Evolutionary conservation across 2,329 filamentous ascomycete species (phyloP).

Genomic region (Sporothrix sp.): DNA sequence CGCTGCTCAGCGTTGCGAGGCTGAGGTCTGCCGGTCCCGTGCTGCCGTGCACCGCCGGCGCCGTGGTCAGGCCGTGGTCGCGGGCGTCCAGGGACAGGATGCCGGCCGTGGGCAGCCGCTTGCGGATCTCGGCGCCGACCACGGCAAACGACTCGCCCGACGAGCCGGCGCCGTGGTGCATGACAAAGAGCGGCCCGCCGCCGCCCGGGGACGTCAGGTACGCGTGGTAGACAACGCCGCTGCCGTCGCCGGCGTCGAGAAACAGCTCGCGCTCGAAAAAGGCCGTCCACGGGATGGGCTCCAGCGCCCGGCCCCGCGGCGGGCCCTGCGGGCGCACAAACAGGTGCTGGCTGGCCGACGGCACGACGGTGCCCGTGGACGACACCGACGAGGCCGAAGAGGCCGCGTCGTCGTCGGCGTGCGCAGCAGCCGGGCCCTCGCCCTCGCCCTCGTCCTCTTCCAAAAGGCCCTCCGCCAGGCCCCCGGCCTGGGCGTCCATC

Average conservation of each 20-base stretch:
- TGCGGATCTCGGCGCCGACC: slow-evolving; percentile 66
- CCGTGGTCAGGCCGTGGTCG: slow-evolving; percentile 64
- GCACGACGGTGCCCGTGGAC: slow-evolving; percentile 84
- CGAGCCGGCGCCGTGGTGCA: slow-evolving; percentile 90
- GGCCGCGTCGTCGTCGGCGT: slow-evolving; percentile 52
- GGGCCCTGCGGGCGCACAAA: slow-evolving; percentile 58
- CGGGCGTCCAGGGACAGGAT: slow-evolving; percentile 79
- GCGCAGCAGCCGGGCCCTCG: slow-evolving; percentile 23
- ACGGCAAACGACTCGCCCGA: slow-evolving; percentile 87
- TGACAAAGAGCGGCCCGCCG: slow-evolving; percentile 74
- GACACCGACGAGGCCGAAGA: slow-evolving; percentile 74
- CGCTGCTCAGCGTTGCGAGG: slow-evolving; percentile 60
- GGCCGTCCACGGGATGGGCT: slow-evolving; percentile 72
- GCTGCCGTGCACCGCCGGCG: slow-evolving; percentile 21
- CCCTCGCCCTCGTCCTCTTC: slow-evolving; percentile 45
- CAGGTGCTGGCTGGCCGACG: slow-evolving; percentile 61
- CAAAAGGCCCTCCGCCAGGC: slow-evolving; percentile 28
- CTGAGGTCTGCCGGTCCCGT: slow-evolving; percentile 51
- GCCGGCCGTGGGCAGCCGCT: slow-evolving; percentile 67
- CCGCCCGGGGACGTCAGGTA: slow-evolving; percentile 76
- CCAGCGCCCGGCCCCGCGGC: slow-evolving; percentile 35
- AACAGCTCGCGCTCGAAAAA: slow-evolving; percentile 87
- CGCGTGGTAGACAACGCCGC: slow-evolving; percentile 60
- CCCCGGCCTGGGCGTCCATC: slow-evolving; percentile 14
- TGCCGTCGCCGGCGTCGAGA: slow-evolving; percentile 42